Evolutionary conservation across 2,329 filamentous ascomycete genomes (phyloP).

Genomic region (Zopfia rhizophila): DNA sequence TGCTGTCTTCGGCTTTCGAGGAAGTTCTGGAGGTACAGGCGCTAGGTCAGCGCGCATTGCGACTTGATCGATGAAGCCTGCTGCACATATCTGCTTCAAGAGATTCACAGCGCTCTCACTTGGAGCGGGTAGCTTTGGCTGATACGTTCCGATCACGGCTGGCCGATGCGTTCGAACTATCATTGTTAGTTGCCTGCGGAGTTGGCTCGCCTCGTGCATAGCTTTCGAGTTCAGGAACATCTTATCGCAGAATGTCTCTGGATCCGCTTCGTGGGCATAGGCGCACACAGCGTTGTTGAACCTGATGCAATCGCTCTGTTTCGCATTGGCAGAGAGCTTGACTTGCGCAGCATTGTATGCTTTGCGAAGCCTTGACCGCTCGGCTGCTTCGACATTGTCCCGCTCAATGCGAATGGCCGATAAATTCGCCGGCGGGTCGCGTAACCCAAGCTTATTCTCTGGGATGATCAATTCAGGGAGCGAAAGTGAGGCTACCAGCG

Average conservation of each 20-base stretch:
- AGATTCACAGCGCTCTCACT: slow-evolving; percentile 75
- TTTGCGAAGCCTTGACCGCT: slow-evolving; percentile 71
- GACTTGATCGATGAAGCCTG: slow-evolving; percentile 93
- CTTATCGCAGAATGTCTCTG: slow-evolving; percentile 78
- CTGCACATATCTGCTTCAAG: slow-evolving; percentile 89
- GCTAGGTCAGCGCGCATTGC: slow-evolving; percentile 91
- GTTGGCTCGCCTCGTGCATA: slow-evolving; percentile 84
- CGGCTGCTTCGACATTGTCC: slow-evolving; percentile 77
- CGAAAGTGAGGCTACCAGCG: slow-evolving; percentile 87
- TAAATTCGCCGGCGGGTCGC: slow-evolving; percentile 57
- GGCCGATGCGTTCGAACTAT: slow-evolving; percentile 81
- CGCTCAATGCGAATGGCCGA: slow-evolving; percentile 66
- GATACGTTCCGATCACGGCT: slow-evolving; percentile 48
- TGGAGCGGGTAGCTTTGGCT: slow-evolving; percentile 66
- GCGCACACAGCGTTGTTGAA: slow-evolving; percentile 88
- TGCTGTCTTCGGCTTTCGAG: slow-evolving; percentile 79
- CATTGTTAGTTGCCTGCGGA: slow-evolving; percentile 83
- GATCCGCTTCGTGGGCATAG: slow-evolving; percentile 64
- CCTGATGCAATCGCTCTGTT: slow-evolving; percentile 88
- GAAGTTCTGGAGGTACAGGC: slow-evolving; percentile 66
- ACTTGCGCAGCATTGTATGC: slow-evolving; percentile 77
- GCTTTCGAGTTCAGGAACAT: slow-evolving; percentile 91
- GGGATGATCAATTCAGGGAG: slow-evolving; percentile 88
- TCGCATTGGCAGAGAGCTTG: slow-evolving; percentile 79
- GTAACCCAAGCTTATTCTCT: slow-evolving; percentile 78